Base-by-base conservation (phyloP, 495 filamentous ascomycete genomes). In the Parathielavia appendiculata region DNA sequence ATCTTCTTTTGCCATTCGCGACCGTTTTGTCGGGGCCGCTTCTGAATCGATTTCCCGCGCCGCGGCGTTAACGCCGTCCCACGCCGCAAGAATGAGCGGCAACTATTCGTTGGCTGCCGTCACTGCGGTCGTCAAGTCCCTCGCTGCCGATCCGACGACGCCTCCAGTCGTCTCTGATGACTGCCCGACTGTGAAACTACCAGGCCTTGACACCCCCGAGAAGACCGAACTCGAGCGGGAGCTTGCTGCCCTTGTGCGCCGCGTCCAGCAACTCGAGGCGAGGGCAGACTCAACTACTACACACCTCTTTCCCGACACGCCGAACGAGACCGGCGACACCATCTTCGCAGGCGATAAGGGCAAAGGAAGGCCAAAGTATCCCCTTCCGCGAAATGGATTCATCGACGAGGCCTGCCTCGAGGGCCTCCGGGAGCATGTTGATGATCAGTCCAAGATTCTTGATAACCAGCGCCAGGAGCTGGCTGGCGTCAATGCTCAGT, bases 391-490 rank as follows among this genome's bases (percentile, higher is more conserved):
- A 38, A 75, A 75, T 66, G 71, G 72, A 8, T 55, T 63, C 47
- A 85, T 81, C 48, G 84, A 89, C 60, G 84, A 86, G 63, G 85
- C 88, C 6, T 11, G 19, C 49, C 83, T 90, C 41, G 83, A 82
- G 62, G 82, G 82, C 32, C 78, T 90, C 45, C 83, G 82, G 40
- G 87, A 89, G 57, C 85, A 89, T 70, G 86, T 91, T 43, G 82
- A 89, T 59, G 86, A 89, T 62, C 88, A 90, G 72, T 86, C 87
- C 43, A 86, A 90, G 63, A 79, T 88, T 60, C 87, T 92, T 60
- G 82, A 86, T 58, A 83, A 76, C 64, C 87, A 89, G 66, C 87
- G 86, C 59, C 79, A 84, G 62, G 85, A 88, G 63, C 81, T 90
- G 41, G 81, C 79, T 36, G 81, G 80, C 55, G 85, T 91, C 41